Evolutionary conservation across 2,329 filamentous ascomycete species (phyloP).

Genomic region (Parascedosporium putredinis): DNA sequence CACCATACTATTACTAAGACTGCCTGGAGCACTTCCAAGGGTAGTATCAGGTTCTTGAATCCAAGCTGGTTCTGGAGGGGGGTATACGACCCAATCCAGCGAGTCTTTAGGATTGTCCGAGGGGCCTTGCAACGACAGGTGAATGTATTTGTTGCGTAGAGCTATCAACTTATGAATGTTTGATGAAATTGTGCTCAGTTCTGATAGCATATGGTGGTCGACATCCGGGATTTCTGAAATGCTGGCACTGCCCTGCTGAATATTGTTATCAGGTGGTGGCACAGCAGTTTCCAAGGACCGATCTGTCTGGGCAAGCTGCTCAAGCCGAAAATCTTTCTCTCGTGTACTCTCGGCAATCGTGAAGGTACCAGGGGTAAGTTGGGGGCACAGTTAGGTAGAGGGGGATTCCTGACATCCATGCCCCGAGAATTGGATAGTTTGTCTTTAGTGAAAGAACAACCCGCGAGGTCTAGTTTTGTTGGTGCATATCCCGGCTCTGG

Average conservation of each 20-base stretch:
- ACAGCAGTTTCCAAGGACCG: not conserved
- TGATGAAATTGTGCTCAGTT: constrained; percentile 76
- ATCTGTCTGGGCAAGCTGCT: too few species aligned
- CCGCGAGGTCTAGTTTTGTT: too few species aligned
- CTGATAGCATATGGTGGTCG: constrained; percentile 71
- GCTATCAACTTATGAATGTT: constrained; percentile 88
- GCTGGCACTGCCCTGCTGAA: too few species aligned
- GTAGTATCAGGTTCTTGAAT: constrained; percentile 38
- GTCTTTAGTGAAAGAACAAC: too few species aligned
- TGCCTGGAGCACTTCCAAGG: constrained; percentile 25
- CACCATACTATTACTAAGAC: constrained; percentile 35
- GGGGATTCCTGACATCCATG: too few species aligned
- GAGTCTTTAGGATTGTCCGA: constrained; percentile 84
- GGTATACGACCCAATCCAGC: constrained; percentile 77
- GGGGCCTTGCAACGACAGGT: constrained; percentile 69
- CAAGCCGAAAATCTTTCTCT: too few species aligned
- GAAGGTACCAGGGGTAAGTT: too few species aligned
- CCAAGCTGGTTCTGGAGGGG: constrained; percentile 86
- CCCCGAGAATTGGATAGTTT: too few species aligned
- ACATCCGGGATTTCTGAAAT: constrained; percentile 49
- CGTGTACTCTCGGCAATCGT: too few species aligned
- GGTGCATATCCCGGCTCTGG: not conserved
- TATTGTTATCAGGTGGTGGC: not conserved
- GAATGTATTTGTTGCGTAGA: constrained; percentile 78
- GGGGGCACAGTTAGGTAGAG: too few species aligned